Percentiles rank a stretch among this genome's conserved stretches.
These are phyloP conservation scores for Rhodocollybia butyracea DNA, from an alignment of 768 basidiomycete species.

Conservation along the genomic window DNA sequence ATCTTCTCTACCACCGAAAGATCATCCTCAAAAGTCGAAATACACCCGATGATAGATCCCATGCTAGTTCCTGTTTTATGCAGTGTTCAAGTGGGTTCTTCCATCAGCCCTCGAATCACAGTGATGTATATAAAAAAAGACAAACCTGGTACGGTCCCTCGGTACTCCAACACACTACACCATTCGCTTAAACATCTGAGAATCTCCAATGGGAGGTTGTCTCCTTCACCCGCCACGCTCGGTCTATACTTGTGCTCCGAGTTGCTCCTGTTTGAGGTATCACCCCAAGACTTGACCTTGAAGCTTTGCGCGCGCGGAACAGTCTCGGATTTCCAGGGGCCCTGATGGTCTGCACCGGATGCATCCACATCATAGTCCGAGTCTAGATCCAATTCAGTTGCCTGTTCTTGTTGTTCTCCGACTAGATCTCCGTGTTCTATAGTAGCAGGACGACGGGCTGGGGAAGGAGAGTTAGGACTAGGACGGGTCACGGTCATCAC, in stretches of 20 bases:
- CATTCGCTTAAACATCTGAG: conserved; percentile 55
- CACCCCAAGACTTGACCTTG: too few relatives aligned
- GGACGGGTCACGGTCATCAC: not conserved
- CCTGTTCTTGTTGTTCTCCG: not conserved
- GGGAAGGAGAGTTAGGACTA: not conserved
- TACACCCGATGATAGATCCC: conserved; percentile 44
- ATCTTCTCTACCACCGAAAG: conserved; percentile 56
- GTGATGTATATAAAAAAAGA: too few relatives aligned
- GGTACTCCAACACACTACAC: conserved; percentile 54
- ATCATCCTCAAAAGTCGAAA: conserved; percentile 52
- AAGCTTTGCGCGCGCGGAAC: too few relatives aligned
- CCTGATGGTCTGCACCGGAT: not conserved
- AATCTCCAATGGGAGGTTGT: conserved; percentile 58
- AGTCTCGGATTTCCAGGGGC: not conserved
- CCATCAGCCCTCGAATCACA: not conserved
- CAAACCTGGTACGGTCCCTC: conserved; percentile 55
- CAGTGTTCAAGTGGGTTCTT: too few relatives aligned
- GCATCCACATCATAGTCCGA: not conserved
- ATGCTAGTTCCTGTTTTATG: conserved; percentile 50
- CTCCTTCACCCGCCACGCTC: conserved; percentile 36
- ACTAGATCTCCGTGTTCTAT: too few relatives aligned
- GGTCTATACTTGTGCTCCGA: conserved; percentile 39
- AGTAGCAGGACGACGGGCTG: too few relatives aligned
- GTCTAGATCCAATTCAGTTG: not conserved
- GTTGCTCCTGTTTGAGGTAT: too few relatives aligned